These are phyloP conservation scores for Geosmithia morbida DNA, from an alignment of 2,329 filamentous ascomycete species.

Conservation along the genomic window DNA sequence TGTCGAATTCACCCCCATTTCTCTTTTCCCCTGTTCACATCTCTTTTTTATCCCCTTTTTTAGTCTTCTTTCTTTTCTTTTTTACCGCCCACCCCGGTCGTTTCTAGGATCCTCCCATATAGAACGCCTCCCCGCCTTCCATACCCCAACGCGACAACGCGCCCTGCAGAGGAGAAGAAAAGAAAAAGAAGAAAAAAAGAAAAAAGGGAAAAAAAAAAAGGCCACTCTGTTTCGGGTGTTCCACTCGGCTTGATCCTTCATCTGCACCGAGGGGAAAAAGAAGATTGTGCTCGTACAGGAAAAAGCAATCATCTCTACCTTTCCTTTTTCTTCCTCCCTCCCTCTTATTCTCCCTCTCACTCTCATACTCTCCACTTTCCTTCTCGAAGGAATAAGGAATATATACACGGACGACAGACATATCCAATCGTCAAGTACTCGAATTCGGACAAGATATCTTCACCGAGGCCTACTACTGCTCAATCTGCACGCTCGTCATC, in stretches of 20 bases:
- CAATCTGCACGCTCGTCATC: too few species aligned
- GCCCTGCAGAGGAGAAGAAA: neutral
- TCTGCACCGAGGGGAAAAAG: neutral
- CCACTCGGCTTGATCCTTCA: neutral
- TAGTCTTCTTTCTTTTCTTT: neutral
- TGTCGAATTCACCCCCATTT: constrained; percentile 1
- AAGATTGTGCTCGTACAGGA: neutral
- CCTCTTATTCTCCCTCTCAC: neutral
- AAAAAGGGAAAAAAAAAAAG: too few species aligned
- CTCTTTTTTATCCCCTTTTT: too few species aligned
- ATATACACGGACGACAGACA: neutral
- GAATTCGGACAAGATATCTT: too few species aligned
- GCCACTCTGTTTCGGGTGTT: neutral
- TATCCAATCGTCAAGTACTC: too few species aligned
- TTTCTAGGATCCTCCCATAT: too few species aligned
- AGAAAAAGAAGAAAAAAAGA: neutral
- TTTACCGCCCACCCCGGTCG: neutral
- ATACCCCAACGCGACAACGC: neutral
- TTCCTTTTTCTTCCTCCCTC: neutral
- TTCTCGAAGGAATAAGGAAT: neutral
- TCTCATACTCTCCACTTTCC: neutral
- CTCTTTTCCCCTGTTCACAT: constrained; percentile 1
- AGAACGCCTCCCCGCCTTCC: neutral
- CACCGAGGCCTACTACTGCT: too few species aligned
- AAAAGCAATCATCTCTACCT: neutral